Percentiles rank a stretch among this genome's conserved stretches.
These are phyloP conservation scores for Trichosporon inkin DNA, from an alignment of 1,284 basidiomycete species.

Conservation along the genomic window DNA sequence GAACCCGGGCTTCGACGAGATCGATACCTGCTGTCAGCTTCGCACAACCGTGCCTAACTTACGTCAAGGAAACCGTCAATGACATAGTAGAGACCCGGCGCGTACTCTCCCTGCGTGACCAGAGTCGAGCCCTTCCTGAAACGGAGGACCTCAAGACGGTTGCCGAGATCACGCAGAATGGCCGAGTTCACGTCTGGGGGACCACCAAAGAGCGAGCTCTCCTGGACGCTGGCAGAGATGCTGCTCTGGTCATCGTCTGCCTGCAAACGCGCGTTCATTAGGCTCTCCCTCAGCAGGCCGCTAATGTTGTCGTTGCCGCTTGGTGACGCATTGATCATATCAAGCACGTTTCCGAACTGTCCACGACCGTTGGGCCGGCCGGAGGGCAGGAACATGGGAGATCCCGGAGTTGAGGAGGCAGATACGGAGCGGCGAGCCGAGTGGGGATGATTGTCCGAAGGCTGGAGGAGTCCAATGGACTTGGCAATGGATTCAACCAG, in stretches of 20 bases:
- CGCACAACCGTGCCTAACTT: conserved; percentile 11
- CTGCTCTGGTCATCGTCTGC: conserved; percentile 61
- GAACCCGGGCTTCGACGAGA: neutral
- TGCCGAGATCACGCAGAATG: conserved; percentile 67
- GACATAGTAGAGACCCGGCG: conserved; percentile 85
- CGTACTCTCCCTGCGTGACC: conserved; percentile 79
- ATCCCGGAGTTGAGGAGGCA: conserved; percentile 39
- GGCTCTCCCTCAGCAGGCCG: conserved; percentile 44
- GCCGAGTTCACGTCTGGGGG: conserved; percentile 25
- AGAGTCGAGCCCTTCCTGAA: conserved; percentile 82
- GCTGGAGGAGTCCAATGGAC: conserved; percentile 91
- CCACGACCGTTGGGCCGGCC: conserved; percentile 35
- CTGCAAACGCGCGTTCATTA: conserved; percentile 75
- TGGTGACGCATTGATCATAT: conserved; percentile 55
- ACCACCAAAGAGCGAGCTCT: conserved; percentile 38
- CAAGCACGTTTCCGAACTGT: conserved; percentile 81
- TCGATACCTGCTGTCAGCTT: neutral
- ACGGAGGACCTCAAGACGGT: conserved; percentile 92
- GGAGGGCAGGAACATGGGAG: conserved; percentile 51
- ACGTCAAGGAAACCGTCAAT: conserved; percentile 97
- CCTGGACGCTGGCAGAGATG: conserved; percentile 57
- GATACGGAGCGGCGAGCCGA: conserved; percentile 6
- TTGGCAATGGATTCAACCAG: conserved; percentile 97
- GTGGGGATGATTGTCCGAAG: conserved; percentile 51
- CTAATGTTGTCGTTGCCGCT: conserved; percentile 59